These are phyloP conservation scores for Yamadazyma ubonensis DNA, from an alignment of 805 yeast genomes.

Conservation along the genomic window DNA sequence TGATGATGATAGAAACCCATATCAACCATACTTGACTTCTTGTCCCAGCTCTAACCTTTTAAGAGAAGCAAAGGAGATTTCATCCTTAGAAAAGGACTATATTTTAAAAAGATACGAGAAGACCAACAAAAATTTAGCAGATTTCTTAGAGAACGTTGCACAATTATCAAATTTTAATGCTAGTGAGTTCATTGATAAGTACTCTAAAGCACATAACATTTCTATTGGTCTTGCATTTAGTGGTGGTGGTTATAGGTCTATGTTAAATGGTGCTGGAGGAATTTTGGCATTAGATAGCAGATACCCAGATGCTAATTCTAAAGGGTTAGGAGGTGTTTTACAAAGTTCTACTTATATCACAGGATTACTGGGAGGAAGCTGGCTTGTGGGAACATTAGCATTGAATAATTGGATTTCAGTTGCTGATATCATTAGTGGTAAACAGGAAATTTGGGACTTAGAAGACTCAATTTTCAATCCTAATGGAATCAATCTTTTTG, in stretches of 20 bases:
- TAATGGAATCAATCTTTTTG: slow-evolving; percentile 58
- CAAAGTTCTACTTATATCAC: slow-evolving; percentile 39
- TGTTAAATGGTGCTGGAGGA: slow-evolving; percentile 44
- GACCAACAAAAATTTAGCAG: slow-evolving; percentile 29
- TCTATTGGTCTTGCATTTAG: slow-evolving; percentile 24
- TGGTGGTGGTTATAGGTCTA: slow-evolving; percentile 40
- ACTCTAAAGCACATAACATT: slow-evolving; percentile 24
- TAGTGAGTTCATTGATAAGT: slow-evolving; percentile 23
- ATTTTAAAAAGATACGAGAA: slow-evolving; percentile 23
- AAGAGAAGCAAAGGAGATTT: slow-evolving; percentile 28
- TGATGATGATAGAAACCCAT: slow-evolving; percentile 20
- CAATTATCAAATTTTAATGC: slow-evolving; percentile 35
- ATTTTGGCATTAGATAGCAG: slow-evolving; percentile 39
- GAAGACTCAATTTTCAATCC: slow-evolving; percentile 58
- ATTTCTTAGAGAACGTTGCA: slow-evolving; percentile 29
- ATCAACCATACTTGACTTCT: slow-evolving; percentile 28
- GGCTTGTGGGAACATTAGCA: slow-evolving; percentile 39
- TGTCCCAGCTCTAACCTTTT: slow-evolving; percentile 30
- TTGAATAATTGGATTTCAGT: slow-evolving; percentile 38
- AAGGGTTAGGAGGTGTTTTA: slow-evolving; percentile 41
- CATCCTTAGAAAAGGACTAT: slow-evolving; percentile 26
- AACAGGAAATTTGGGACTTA: slow-evolving; percentile 62
- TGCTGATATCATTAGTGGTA: slow-evolving; percentile 25
- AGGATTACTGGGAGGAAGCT: slow-evolving; percentile 44
- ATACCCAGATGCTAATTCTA: slow-evolving; percentile 24